These are phyloP conservation scores for Aristolochia fimbriata DNA, from an alignment of 164 flowering plant genomes.

Conservation along the genomic window DNA sequence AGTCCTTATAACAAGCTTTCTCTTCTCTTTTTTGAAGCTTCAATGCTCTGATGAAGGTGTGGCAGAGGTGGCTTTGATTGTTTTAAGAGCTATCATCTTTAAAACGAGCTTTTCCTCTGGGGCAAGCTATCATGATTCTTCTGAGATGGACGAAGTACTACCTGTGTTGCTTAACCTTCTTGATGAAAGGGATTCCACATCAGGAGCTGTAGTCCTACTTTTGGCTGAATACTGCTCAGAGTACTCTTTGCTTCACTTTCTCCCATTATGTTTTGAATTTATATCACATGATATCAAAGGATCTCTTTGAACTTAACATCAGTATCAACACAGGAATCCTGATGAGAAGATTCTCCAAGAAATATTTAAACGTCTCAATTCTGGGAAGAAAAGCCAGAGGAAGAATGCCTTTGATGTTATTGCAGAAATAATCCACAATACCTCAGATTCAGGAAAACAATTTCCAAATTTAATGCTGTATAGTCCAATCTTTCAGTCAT, in stretches of 20 bases:
- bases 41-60: constrained; percentile 54
- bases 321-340: constrained; percentile 29
- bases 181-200: constrained; percentile 61
- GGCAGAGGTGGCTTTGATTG: constrained; percentile 39
- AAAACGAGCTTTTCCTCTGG: constrained; percentile 22
- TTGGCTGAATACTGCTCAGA: constrained; percentile 64
- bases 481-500: not conserved
- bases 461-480: constrained; percentile 41
- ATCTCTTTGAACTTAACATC: constrained; percentile 13
- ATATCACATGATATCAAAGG: not conserved
- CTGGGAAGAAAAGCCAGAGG: constrained; percentile 33
- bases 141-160: constrained; percentile 35
- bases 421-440: constrained; percentile 38
- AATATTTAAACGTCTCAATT: constrained; percentile 41
- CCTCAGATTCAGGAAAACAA: constrained; percentile 24
- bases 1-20: not conserved
- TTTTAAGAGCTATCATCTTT: constrained; percentile 49
- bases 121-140: constrained; percentile 18
- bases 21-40: constrained; percentile 33
- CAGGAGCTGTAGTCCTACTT: constrained; percentile 59
- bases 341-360: constrained; percentile 42
- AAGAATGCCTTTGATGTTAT: constrained; percentile 66
- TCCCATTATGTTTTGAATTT: constrained; percentile 23
- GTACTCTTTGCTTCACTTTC: constrained; percentile 31
- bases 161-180: constrained; percentile 51